Evolutionary conservation across 2,329 filamentous ascomycete species (phyloP).

Genomic region (Diaporthe sp.): DNA sequence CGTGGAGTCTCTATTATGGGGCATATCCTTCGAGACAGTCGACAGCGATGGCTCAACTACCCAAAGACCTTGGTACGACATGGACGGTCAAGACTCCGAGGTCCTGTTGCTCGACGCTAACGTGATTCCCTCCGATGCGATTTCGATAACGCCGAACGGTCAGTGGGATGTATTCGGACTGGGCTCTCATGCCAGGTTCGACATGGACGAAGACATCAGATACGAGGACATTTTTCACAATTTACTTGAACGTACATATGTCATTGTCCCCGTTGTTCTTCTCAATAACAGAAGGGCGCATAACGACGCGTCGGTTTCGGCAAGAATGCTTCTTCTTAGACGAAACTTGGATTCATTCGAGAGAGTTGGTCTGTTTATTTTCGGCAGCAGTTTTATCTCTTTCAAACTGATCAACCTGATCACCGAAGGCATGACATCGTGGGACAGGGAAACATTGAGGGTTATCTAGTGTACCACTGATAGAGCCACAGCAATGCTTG

Average conservation of each 20-base stretch:
- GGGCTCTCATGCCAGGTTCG: neutral
- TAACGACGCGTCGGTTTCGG: neutral
- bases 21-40: neutral
- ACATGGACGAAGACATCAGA: neutral
- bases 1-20: neutral
- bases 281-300: no score
- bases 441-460: neutral
- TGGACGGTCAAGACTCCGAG: neutral
- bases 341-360: neutral
- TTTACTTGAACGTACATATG: neutral
- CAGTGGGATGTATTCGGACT: neutral
- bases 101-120: neutral
- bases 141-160: neutral
- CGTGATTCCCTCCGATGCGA: neutral
- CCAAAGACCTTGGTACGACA: neutral
- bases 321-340: slow-evolving; percentile 8
- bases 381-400: neutral
- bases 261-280: neutral
- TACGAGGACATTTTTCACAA: neutral
- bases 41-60: neutral
- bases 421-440: neutral
- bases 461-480: neutral
- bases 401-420: neutral
- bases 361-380: neutral
- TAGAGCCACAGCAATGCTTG: neutral